Base-by-base conservation (phyloP, 257 asterid genomes). In the Nicotiana attenuata region DNA sequence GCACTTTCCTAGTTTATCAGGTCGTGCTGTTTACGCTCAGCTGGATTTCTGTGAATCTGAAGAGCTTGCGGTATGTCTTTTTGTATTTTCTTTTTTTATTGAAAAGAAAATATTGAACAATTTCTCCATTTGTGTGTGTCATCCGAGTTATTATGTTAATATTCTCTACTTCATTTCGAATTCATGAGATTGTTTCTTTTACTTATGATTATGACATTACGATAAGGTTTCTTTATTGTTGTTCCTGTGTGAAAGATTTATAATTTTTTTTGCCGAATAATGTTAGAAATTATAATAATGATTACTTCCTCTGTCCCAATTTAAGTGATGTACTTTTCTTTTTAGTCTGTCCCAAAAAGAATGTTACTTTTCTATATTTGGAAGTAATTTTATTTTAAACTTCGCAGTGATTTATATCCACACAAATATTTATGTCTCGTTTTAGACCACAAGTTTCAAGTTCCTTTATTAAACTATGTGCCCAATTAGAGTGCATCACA, bases 41-140 rank as follows among this genome's bases (percentile, higher is more conserved):
- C 98, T 95, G 52, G 98, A 95, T 89, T 90, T 95, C 86, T 95
- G 98, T 81, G 98, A 95, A 89, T 97, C 97, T 75, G 97, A 95
- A 71, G 98, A 95, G 85, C 91, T 95, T 79, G 98, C 93, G 94
- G 98, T 95, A n/a, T 82, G 97, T 63, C 65, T 65, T 82, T 50
- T 20, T 28, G 35, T 61, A 64, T 75, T 65, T 13, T 13, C 77
- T 24, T 31, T 53, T 9, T 0, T 19, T 3, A 13, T 82, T 14
- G 52, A 60, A 35, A 24, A 53, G 38, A 53, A 3, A 29, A 47
- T 7, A 13, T 73, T 22, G 79, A 33, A 47, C 22, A 35, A 19
- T 47, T 73, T 47, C 78, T 14, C 20, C 41, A 14, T 24, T 28
- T 73, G 41, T 45, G 8, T 22, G 15, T 73, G 38, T 15, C 78